Evolutionary conservation across 2,329 filamentous ascomycete genomes (phyloP), one percentile per base, ranked within the genome.

Genomic region (Diplodia sapinea): DNA sequence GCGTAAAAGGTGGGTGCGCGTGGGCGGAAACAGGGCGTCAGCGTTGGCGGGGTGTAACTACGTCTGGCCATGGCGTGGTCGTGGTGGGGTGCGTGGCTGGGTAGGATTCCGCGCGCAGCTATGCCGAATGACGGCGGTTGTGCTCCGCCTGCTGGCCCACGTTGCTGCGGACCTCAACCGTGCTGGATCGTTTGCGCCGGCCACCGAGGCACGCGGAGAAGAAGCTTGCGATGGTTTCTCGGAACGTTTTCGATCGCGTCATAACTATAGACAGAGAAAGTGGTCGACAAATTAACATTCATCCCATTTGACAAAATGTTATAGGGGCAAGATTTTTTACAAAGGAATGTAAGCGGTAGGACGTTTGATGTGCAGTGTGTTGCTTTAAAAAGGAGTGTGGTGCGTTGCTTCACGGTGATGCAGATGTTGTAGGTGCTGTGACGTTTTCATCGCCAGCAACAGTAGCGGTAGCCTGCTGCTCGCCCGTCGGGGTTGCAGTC

Each of bases 191-290:
- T 13, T 63, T 63, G 59, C 64, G 64, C 26, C 55, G 38, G 20
- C 38, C 65, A 20, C 52, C 65, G 17, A 67, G 55, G 65, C 65
- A 67, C 29, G 65, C 55, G 33, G 65, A 43, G 47, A 67, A 67
- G 54, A 67, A 51, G 65, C 65, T 67, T 15, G 65, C 65, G 54
- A 67, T 52, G 33, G 65, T 61, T n/a, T 49, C 54, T 54, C 55
- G 55, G 65, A 67, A 61, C 43, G 65, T 66, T 54, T 43, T 40
- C 55, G 52, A 66, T 47, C 54, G 64, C 20, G 56, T 61, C 49
- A 61, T 20, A 15, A 59, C 59, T 63, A 51, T 63, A 63, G 23
- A n/a, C 43, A n/a, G 40, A 47, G 40, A 47, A 63, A 51, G 20
- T 17, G 23, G 57, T 40, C 31, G 31, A 61, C 33, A 38, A 59